Evolutionary conservation across 2,329 filamentous ascomycete genomes (phyloP).

Genomic region (Botrytis medusae): DNA sequence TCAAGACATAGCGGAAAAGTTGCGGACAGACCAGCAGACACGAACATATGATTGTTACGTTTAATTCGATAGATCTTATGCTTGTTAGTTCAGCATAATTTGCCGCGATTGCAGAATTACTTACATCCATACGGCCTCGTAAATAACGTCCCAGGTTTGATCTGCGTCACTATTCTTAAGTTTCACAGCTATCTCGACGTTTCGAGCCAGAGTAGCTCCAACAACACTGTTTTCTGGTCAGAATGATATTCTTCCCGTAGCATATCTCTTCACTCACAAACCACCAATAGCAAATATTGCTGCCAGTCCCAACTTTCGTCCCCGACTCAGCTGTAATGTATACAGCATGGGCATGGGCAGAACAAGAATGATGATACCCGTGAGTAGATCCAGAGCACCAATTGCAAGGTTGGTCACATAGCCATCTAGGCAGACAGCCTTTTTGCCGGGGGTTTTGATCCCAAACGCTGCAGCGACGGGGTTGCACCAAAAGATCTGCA

Average conservation of each 20-base stretch:
- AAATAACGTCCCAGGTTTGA: background rate
- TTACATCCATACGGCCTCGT: background rate
- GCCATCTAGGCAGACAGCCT: background rate
- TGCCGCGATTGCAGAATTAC: background rate
- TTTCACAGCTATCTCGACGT: background rate
- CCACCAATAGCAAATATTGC: background rate
- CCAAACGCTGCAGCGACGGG: background rate
- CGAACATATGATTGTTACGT: background rate
- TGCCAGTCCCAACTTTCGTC: background rate
- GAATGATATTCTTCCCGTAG: background rate
- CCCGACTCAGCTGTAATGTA: background rate
- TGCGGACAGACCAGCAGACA: background rate
- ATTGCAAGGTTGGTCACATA: background rate
- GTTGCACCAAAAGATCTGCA: background rate
- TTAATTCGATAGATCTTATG: background rate
- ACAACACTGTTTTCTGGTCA: background rate
- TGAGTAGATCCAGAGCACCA: background rate
- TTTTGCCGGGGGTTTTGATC: background rate
- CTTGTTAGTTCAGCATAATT: background rate
- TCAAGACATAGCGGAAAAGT: background rate
- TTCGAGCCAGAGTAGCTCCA: background rate
- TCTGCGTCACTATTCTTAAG: background rate
- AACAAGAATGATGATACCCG: background rate
- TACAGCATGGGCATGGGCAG: background rate
- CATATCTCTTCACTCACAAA: background rate